Percentiles rank a stretch among this genome's conserved stretches.
Conservation (phyloP, 306 rosid species). For the Corylus heterophylla region DNA sequence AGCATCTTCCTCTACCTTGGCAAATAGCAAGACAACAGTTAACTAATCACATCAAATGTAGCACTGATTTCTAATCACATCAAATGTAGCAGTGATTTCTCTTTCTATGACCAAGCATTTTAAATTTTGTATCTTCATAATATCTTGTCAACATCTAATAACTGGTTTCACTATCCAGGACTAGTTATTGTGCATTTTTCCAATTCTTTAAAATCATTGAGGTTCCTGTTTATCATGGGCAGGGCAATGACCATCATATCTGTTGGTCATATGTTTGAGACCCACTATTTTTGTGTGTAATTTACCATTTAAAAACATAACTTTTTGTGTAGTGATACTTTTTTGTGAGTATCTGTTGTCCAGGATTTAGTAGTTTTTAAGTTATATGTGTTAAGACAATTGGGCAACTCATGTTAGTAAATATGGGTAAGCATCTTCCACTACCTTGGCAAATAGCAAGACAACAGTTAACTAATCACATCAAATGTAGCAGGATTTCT, state of each 20-base stretch:
- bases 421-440: background rate
- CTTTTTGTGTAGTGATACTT: background rate
- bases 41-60: background rate
- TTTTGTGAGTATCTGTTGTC: background rate
- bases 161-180: background rate
- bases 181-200: constrained; percentile 12
- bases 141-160: background rate
- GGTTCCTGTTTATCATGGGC: constrained; percentile 35
- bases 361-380: background rate
- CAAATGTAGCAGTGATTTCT: background rate
- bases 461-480: constrained; percentile 8
- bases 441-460: background rate
- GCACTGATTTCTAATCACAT: background rate
- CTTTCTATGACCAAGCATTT: background rate
- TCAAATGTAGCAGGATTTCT: too few relatives aligned
- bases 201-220: constrained; percentile 23
- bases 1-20: background rate
- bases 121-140: background rate
- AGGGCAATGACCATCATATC: constrained; percentile 95
- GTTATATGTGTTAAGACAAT: constrained; percentile 21
- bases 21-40: constrained; percentile 3
- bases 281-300: background rate
- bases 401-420: constrained; percentile 6
- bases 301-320: too few relatives aligned
- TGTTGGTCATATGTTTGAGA: constrained; percentile 44